Evolutionary conservation across 495 filamentous ascomycete genomes (phyloP).

Genomic region (Trichoderma orchidacearum): DNA sequence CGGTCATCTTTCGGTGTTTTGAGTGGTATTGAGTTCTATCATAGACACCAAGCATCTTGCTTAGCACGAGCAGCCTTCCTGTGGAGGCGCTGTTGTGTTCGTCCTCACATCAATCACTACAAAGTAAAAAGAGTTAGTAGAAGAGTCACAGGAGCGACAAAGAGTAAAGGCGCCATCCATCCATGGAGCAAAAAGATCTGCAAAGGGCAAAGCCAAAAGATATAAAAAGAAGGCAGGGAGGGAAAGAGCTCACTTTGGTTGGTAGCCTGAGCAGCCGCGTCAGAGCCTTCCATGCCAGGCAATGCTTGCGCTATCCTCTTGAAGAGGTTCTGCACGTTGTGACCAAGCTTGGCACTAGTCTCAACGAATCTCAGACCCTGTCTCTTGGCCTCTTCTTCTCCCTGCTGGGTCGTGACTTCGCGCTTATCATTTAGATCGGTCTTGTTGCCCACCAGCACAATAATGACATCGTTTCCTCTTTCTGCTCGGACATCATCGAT

Average conservation of each 20-base stretch:
- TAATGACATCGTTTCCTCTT: constrained; percentile 95
- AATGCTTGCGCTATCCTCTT: constrained; percentile 94
- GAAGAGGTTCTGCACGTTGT: constrained; percentile 96
- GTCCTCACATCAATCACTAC: constrained; percentile 64
- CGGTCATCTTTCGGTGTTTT: background rate
- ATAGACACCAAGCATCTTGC: background rate
- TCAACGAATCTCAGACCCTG: constrained; percentile 96
- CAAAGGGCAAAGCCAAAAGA: too few species aligned
- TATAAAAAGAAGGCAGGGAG: background rate
- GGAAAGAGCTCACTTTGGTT: constrained; percentile 42
- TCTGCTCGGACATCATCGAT: constrained; percentile 96
- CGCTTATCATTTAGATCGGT: constrained; percentile 96
- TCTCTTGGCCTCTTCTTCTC: constrained; percentile 97
- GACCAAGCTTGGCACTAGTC: constrained; percentile 93
- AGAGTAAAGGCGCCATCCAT: too few species aligned
- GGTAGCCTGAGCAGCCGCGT: constrained; percentile 44
- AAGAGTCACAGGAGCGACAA: background rate
- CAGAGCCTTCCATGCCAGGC: constrained; percentile 90
- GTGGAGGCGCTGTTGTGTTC: constrained; percentile 52
- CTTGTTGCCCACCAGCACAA: constrained; percentile 97
- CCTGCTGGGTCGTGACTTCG: constrained; percentile 86
- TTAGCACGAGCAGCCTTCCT: constrained; percentile 76
- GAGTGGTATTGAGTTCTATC: background rate
- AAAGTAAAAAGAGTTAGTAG: background rate
- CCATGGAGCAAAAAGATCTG: too few species aligned